Conservation (phyloP, 176 grass and related monocot genomes). For the Eleusine indica region DNA sequence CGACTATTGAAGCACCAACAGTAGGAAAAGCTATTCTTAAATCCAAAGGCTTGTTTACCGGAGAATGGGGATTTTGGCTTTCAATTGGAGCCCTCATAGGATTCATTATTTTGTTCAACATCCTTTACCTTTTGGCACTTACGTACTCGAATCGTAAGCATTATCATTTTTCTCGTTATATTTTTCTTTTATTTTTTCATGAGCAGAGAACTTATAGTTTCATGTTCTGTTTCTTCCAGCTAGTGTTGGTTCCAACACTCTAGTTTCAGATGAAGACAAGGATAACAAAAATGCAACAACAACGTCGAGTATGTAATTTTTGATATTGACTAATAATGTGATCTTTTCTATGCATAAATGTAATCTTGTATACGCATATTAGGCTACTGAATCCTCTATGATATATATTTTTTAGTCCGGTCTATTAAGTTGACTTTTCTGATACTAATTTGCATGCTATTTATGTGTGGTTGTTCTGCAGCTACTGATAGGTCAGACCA, state of each 20-base stretch:
- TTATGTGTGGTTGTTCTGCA: constrained; percentile 11
- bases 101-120: constrained; percentile 73
- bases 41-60: constrained; percentile 76
- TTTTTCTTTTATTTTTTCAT: neutral
- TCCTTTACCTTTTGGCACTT: constrained; percentile 63
- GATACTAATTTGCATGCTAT: constrained; percentile 21
- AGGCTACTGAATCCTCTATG: neutral
- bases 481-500: constrained; percentile 23
- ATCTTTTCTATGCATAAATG: constrained; percentile 21
- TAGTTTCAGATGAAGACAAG: constrained; percentile 50
- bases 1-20: constrained; percentile 57
- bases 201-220: constrained; percentile 4
- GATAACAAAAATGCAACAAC: constrained; percentile 30
- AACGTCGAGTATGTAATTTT: constrained; percentile 3
- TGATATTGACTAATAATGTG: constrained; percentile 11
- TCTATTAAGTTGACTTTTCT: neutral
- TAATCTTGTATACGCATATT: constrained; percentile 21
- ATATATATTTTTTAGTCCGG: neutral
- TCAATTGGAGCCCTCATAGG: constrained; percentile 67
- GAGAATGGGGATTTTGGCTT: constrained; percentile 75
- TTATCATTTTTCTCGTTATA: constrained; percentile 1
- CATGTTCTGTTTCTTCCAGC: constrained; percentile 51
- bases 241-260: constrained; percentile 39
- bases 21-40: constrained; percentile 78
- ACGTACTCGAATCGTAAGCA: constrained; percentile 74